Evolutionary conservation across 179 eudicot genomes (phyloP).

Genomic region (Camellia oleifera): DNA sequence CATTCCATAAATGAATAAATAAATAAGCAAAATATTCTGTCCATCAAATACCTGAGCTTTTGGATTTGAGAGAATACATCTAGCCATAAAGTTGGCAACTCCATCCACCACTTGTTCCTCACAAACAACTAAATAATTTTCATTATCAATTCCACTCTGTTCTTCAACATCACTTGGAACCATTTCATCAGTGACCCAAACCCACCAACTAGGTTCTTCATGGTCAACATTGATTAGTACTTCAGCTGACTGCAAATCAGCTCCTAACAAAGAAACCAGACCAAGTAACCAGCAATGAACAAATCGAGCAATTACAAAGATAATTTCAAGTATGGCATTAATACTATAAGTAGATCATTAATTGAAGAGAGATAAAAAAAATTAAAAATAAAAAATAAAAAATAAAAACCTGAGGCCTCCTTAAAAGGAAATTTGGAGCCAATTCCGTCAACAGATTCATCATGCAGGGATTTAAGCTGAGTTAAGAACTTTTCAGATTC

Average conservation of each 20-base stretch:
- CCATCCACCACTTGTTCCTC: constrained; percentile 93
- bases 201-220: constrained; percentile 94
- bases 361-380: background rate
- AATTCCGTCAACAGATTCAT: constrained; percentile 39
- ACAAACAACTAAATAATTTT: constrained; percentile 65
- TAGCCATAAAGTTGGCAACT: constrained; percentile 86
- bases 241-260: constrained; percentile 68
- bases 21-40: background rate
- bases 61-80: constrained; percentile 74
- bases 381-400: constrained; percentile 12
- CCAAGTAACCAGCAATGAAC: constrained; percentile 13
- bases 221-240: constrained; percentile 60
- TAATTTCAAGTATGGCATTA: background rate
- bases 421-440: constrained; percentile 56
- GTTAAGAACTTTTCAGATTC: constrained; percentile 61
- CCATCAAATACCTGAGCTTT: constrained; percentile 48
- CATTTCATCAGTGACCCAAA: constrained; percentile 86
- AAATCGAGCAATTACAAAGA: background rate
- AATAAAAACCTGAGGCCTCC: constrained; percentile 66
- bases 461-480: constrained; percentile 45
- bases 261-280: constrained; percentile 34
- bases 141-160: constrained; percentile 75
- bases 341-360: background rate
- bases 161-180: constrained; percentile 66
- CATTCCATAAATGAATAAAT: background rate